These are phyloP conservation scores for Rhizopogon rudus DNA, from an alignment of 768 basidiomycete genomes.

Conservation along the genomic window DNA sequence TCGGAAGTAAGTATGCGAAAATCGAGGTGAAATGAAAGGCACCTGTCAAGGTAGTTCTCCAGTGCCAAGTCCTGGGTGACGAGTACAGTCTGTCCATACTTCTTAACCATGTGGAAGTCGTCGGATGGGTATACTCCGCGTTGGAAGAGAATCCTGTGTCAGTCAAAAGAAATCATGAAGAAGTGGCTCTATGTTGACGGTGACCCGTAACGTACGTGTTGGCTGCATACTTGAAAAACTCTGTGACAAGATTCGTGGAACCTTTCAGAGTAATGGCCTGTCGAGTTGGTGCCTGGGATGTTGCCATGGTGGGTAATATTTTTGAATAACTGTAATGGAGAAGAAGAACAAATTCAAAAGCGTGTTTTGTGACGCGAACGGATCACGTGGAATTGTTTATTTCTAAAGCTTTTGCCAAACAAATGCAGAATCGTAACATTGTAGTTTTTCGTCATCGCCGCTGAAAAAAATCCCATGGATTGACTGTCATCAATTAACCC, in stretches of 20 bases:
- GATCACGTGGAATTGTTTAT: constrained; percentile 12
- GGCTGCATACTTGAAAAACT: constrained; percentile 99
- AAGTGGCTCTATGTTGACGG: neutral
- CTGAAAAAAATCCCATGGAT: no score
- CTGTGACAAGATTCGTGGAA: constrained; percentile 88
- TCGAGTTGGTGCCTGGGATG: constrained; percentile 44
- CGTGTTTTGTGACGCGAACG: constrained; percentile 9
- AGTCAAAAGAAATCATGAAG: neutral
- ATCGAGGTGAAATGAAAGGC: constrained; percentile 3
- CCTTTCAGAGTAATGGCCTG: constrained; percentile 94
- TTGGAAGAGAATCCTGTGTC: constrained; percentile 85
- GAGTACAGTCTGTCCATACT: constrained; percentile 94
- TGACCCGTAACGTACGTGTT: constrained; percentile 66
- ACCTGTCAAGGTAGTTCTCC: constrained; percentile 91
- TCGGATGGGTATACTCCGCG: constrained; percentile 96
- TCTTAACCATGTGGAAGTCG: constrained; percentile 99
- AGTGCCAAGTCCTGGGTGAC: constrained; percentile 91
- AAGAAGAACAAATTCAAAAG: neutral
- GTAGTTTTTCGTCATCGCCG: no score
- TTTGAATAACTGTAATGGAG: neutral
- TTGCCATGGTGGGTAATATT: constrained; percentile 28
- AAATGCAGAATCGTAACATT: neutral
- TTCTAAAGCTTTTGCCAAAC: constrained; percentile 12
- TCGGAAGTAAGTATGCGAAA: neutral
- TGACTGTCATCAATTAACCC: no score